Percentiles rank a stretch among this genome's conserved stretches.
Conservation (phyloP, 108 stramenopile genomes). For the Stephanodiscus minutulus region DNA sequence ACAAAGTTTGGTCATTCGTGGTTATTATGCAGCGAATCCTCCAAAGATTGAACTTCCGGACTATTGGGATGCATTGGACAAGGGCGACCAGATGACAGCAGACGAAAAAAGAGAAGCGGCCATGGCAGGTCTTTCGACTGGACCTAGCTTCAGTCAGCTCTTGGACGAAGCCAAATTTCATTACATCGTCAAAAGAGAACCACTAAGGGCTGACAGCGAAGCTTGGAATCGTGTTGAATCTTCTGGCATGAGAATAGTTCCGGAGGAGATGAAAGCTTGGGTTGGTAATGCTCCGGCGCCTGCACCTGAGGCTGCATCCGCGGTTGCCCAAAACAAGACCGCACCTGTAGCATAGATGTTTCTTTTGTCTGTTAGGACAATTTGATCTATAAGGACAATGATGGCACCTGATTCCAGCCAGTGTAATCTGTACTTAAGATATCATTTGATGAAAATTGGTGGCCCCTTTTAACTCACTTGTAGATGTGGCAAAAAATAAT, state of each 20-base stretch:
- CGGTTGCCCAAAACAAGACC: background rate
- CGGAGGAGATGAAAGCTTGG: slow-evolving; percentile 45
- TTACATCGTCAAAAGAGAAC: slow-evolving; percentile 69
- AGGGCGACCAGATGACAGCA: slow-evolving; percentile 71
- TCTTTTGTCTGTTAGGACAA: background rate
- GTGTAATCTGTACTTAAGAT: too few relatives aligned
- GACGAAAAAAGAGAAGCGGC: slow-evolving; percentile 81
- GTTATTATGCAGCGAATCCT: slow-evolving; percentile 84
- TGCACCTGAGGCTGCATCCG: background rate
- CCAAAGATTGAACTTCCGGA: slow-evolving; percentile 84
- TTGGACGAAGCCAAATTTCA: slow-evolving; percentile 77
- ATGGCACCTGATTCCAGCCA: background rate
- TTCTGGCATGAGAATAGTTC: slow-evolving; percentile 15
- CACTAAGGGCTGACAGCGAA: slow-evolving; percentile 55
- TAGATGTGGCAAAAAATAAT: too few relatives aligned
- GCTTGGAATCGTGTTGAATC: slow-evolving; percentile 57
- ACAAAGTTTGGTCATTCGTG: slow-evolving; percentile 69
- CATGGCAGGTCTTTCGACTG: slow-evolving; percentile 72
- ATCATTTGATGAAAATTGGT: too few relatives aligned
- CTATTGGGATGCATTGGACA: slow-evolving; percentile 84
- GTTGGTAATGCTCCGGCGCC: slow-evolving; percentile 2
- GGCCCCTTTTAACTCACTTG: too few relatives aligned
- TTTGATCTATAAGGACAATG: background rate
- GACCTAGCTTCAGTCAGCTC: slow-evolving; percentile 72
- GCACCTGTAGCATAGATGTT: background rate